These are phyloP conservation scores for Cordyceps militaris DNA, from an alignment of 2,329 filamentous ascomycete genomes.

Conservation along the genomic window DNA sequence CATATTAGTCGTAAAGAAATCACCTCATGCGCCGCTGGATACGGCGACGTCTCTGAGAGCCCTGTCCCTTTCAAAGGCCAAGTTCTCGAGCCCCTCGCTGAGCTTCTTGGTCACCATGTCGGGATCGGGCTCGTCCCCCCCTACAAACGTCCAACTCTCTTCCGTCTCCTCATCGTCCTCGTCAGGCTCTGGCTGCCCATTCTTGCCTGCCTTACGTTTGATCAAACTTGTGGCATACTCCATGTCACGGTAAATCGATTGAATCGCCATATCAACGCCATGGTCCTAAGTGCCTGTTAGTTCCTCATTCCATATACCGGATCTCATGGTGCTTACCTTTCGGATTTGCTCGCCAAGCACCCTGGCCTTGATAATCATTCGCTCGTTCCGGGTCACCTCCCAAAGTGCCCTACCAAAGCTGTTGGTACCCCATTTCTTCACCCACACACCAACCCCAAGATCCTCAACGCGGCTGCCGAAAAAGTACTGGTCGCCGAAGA, in stretches of 20 bases:
- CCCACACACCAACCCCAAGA: constrained; percentile 80
- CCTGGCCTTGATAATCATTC: constrained; percentile 83
- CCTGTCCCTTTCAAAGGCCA: constrained; percentile 18
- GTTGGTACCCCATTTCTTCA: constrained; percentile 84
- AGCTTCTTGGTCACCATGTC: constrained; percentile 36
- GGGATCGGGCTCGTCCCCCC: constrained; percentile 43
- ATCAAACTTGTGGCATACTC: constrained; percentile 86
- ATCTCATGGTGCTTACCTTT: constrained; percentile 48
- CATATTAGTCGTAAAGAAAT: not conserved
- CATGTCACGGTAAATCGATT: constrained; percentile 87
- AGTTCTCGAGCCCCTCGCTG: constrained; percentile 27
- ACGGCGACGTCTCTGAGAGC: constrained; percentile 20
- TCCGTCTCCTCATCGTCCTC: constrained; percentile 55
- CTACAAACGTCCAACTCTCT: constrained; percentile 89
- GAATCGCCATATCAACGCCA: constrained; percentile 83
- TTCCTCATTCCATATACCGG: not conserved
- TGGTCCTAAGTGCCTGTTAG: constrained; percentile 57
- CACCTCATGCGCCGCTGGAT: not conserved
- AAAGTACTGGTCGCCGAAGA: constrained; percentile 98
- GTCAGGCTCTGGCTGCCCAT: constrained; percentile 27
- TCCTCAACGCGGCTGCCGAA: constrained; percentile 87
- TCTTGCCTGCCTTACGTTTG: constrained; percentile 55
- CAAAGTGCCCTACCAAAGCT: constrained; percentile 80
- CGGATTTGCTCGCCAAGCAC: constrained; percentile 82
- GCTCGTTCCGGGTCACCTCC: constrained; percentile 82